Conservation (phyloP, 2,329 filamentous ascomycete genomes). For the Chaetothyriales sp. region DNA sequence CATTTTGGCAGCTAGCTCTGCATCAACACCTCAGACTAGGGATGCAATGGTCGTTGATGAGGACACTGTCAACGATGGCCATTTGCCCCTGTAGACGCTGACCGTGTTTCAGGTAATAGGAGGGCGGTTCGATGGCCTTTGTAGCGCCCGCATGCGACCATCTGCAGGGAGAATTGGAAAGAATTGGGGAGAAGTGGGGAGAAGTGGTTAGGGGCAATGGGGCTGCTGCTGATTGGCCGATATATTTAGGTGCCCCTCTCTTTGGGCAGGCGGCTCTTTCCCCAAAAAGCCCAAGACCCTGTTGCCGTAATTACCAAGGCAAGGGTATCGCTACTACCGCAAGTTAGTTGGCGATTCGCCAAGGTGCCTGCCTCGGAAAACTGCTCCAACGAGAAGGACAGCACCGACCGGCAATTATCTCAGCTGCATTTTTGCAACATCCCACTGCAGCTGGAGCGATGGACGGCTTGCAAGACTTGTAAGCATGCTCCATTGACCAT, state of each 20-base stretch:
- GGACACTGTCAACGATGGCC: neutral
- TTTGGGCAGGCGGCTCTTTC: neutral
- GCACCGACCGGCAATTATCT: neutral
- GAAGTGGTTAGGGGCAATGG: too few species aligned
- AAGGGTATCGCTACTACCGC: neutral
- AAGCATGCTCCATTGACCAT: constrained; percentile 4
- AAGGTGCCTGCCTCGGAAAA: neutral
- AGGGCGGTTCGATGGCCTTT: neutral
- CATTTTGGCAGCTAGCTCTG: neutral
- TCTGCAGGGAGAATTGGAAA: too few species aligned
- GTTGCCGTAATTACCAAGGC: neutral
- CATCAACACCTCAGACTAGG: neutral
- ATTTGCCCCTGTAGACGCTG: neutral
- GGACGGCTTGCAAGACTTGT: neutral
- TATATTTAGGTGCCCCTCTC: neutral
- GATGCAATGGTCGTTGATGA: neutral
- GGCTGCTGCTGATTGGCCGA: neutral
- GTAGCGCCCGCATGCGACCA: too few species aligned
- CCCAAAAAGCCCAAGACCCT: neutral
- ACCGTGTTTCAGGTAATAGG: neutral
- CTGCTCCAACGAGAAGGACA: neutral
- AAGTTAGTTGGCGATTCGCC: neutral
- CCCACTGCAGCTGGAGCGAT: neutral
- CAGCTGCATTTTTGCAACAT: neutral
- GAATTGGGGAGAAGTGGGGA: too few species aligned